These are phyloP conservation scores for Penicillium canariense DNA, from an alignment of 495 filamentous ascomycete species.

Conservation along the genomic window DNA sequence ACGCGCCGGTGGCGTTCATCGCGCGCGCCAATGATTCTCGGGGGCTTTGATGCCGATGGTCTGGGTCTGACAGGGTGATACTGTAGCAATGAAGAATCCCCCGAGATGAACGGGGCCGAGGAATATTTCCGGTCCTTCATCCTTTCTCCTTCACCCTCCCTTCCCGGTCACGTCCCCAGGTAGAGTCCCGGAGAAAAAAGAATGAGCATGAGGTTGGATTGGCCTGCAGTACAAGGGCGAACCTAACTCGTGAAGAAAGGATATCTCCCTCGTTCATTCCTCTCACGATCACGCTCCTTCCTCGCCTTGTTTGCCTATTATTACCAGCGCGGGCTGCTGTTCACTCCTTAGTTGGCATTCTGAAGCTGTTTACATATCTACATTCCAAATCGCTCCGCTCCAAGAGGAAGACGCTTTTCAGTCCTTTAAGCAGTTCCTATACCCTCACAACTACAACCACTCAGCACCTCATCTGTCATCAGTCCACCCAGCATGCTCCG, in stretches of 20 bases:
- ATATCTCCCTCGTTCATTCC: neutral
- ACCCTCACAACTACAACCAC: no score
- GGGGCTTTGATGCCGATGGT: neutral
- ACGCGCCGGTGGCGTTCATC: conserved; percentile 5
- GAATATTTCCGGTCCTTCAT: no score
- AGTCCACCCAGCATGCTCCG: conserved; percentile 12
- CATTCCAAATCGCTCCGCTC: no score
- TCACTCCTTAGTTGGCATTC: neutral
- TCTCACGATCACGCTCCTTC: neutral
- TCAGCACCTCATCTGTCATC: no score
- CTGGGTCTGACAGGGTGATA: conserved; percentile 13
- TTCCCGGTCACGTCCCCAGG: no score
- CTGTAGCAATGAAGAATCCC: conserved; percentile 7
- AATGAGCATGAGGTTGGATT: neutral
- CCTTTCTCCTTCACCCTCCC: no score
- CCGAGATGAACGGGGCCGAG: no score
- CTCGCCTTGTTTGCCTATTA: neutral
- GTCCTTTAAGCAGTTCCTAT: no score
- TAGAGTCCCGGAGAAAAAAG: neutral
- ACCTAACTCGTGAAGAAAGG: neutral
- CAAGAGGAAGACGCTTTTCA: no score
- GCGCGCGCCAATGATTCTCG: conserved; percentile 2
- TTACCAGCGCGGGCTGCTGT: conserved; percentile 3
- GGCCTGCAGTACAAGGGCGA: neutral
- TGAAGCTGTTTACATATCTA: no score